Evolutionary conservation across 2,329 filamentous ascomycete genomes (phyloP).

Genomic region (Xylaria sp.): DNA sequence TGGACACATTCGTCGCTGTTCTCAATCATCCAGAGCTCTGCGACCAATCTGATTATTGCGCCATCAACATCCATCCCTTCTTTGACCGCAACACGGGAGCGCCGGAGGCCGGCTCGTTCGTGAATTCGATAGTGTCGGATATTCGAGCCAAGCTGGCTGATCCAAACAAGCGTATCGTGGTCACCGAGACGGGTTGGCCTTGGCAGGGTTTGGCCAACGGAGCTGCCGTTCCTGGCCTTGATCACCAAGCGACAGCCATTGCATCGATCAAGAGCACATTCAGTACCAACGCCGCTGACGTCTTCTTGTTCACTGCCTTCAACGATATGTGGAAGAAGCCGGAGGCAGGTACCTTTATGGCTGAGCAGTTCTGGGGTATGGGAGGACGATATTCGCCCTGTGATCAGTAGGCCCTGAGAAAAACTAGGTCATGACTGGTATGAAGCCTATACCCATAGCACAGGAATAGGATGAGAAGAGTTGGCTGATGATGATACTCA

Average conservation of each 20-base stretch:
- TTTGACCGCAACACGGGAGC: constrained; percentile 63
- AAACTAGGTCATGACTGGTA: background rate
- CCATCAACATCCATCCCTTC: constrained; percentile 78
- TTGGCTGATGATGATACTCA: constrained; percentile 14
- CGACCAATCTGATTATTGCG: constrained; percentile 68
- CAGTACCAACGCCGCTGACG: constrained; percentile 39
- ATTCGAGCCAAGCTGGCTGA: constrained; percentile 40
- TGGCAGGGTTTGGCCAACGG: constrained; percentile 61
- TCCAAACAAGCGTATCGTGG: constrained; percentile 55
- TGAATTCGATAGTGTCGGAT: constrained; percentile 48
- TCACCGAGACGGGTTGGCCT: constrained; percentile 85
- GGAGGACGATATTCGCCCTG: constrained; percentile 30
- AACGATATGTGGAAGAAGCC: constrained; percentile 75
- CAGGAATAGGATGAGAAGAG: constrained; percentile 16
- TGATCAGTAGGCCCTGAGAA: constrained; percentile 18
- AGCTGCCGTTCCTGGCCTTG: constrained; percentile 59
- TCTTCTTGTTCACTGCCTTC: constrained; percentile 74
- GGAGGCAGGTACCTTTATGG: constrained; percentile 55
- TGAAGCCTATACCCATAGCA: constrained; percentile 6
- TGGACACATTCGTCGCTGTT: constrained; percentile 72
- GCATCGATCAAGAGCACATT: constrained; percentile 59
- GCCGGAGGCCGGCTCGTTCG: constrained; percentile 60
- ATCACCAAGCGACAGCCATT: constrained; percentile 63
- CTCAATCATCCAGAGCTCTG: constrained; percentile 64
- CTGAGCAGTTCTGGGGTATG: constrained; percentile 76